These are phyloP conservation scores for Austroboletus olivaceoglutinosus DNA, from an alignment of 1,284 basidiomycete genomes.

Conservation along the genomic window DNA sequence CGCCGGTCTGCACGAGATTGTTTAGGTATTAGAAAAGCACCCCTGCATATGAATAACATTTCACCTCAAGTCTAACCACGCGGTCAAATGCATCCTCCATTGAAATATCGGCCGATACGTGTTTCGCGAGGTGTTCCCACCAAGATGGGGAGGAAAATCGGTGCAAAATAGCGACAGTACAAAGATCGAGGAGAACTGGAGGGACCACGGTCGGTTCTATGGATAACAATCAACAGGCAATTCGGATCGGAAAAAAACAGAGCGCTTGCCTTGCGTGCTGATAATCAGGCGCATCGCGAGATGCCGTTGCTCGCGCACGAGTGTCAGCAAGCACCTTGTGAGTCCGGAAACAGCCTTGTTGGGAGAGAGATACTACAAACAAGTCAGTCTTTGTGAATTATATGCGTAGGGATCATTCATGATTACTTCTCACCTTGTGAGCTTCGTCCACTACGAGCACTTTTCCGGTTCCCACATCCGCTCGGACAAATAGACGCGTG, in stretches of 20 bases:
- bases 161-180: slow-evolving; percentile 61
- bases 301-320: slow-evolving; percentile 70
- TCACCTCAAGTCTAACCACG: slow-evolving; percentile 62
- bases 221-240: neutral
- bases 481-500: slow-evolving; percentile 61
- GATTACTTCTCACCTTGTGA: slow-evolving; percentile 53
- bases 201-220: slow-evolving; percentile 74
- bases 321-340: slow-evolving; percentile 53
- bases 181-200: slow-evolving; percentile 64
- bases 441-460: slow-evolving; percentile 73
- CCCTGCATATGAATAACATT: slow-evolving; percentile 1
- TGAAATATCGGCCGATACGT: slow-evolving; percentile 62
- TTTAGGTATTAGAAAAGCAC: neutral
- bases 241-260: neutral
- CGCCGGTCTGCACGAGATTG: slow-evolving; percentile 49
- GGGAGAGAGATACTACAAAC: slow-evolving; percentile 55
- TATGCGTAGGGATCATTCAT: neutral
- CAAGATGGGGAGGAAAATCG: slow-evolving; percentile 72
- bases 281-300: slow-evolving; percentile 70
- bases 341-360: slow-evolving; percentile 49
- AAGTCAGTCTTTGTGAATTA: neutral
- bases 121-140: slow-evolving; percentile 66
- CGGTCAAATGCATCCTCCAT: slow-evolving; percentile 60
- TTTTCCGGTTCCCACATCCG: slow-evolving; percentile 61
- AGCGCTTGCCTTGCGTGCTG: slow-evolving; percentile 60